These are phyloP conservation scores for Scalesia atractyloides DNA, from an alignment of 129 eudicot genomes.

Conservation along the genomic window DNA sequence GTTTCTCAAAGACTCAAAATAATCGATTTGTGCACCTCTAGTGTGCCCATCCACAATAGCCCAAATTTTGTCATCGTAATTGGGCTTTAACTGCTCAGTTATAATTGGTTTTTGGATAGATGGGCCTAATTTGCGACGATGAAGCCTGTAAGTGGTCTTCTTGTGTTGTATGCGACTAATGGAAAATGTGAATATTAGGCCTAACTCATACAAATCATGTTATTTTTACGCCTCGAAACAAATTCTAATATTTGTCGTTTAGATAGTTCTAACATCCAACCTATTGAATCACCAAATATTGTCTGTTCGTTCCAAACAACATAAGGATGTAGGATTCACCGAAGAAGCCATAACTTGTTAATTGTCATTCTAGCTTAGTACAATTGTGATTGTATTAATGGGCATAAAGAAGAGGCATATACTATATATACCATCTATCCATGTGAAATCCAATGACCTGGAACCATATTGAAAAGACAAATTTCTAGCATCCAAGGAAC, in stretches of 20 bases:
- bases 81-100: no score
- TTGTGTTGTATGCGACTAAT: background rate
- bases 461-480: conserved; percentile 6
- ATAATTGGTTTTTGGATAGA: background rate
- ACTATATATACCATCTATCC: conserved; percentile 4
- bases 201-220: background rate
- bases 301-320: no score
- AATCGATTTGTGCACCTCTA: no score
- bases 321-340: background rate
- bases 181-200: background rate
- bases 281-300: no score
- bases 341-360: background rate
- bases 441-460: conserved; percentile 19
- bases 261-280: no score
- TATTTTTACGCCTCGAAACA: no score
- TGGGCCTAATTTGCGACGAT: background rate
- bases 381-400: background rate
- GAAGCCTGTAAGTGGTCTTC: background rate
- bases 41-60: no score
- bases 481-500: conserved; percentile 26
- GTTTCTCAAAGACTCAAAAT: no score
- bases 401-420: conserved; percentile 20
- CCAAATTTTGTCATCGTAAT: no score
- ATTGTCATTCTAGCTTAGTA: background rate
- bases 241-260: no score